phyloP scores from a whole-genome alignment of 176 grass and related monocot genomes.

The Leersia perrieri region DNA sequence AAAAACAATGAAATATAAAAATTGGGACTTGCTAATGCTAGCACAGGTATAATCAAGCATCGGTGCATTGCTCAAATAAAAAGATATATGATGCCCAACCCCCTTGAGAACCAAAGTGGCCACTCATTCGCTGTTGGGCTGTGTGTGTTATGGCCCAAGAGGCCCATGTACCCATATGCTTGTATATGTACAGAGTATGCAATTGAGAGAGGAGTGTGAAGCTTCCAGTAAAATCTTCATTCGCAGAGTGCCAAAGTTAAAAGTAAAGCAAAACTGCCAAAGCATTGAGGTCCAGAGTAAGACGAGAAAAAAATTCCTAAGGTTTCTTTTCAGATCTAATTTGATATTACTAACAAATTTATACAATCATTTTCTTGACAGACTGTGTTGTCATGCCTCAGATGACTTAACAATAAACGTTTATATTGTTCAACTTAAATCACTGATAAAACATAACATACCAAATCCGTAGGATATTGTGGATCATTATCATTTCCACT shows the following conservation, averaged over 20 bases:
- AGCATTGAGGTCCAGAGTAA: background rate
- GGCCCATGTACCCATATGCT: too few relatives aligned
- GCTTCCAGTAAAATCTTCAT: too few relatives aligned
- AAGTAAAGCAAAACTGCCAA: background rate
- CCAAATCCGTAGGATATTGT: constrained; percentile 75
- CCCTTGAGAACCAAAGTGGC: background rate
- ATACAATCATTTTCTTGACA: background rate
- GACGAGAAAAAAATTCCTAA: background rate
- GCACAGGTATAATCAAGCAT: background rate
- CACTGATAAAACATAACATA: constrained; percentile 22
- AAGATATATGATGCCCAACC: background rate
- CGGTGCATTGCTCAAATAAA: background rate
- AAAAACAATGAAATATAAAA: background rate
- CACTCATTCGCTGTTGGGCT: too few relatives aligned
- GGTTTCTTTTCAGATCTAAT: too few relatives aligned
- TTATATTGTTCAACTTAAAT: background rate
- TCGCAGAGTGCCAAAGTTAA: background rate
- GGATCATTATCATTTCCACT: constrained; percentile 68
- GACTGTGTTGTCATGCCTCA: background rate
- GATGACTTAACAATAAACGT: background rate
- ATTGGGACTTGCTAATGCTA: background rate
- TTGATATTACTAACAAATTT: too few relatives aligned
- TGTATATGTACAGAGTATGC: too few relatives aligned
- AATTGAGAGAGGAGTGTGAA: too few relatives aligned
- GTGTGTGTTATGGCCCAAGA: too few relatives aligned